Conservation (phyloP, 1,139 yeast species). For the Suhomyces bokatorum region DNA sequence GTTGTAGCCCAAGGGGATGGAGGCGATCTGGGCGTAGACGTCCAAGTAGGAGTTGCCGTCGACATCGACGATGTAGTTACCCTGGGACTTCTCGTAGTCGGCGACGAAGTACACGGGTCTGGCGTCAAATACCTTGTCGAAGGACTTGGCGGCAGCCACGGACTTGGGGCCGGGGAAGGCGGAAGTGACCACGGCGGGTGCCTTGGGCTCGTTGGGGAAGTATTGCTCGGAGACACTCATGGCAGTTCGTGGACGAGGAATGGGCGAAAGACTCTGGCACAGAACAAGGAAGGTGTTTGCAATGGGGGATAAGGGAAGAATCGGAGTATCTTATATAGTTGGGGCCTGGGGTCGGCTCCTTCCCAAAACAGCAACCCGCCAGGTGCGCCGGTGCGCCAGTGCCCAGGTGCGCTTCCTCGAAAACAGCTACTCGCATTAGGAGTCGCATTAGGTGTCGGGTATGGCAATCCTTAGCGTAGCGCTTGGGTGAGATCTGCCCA, state of each 20-base stretch:
- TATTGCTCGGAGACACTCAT: conserved; percentile 52
- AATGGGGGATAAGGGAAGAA: neutral
- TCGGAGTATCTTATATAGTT: neutral
- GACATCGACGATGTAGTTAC: conserved; percentile 70
- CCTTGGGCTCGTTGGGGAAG: conserved; percentile 68
- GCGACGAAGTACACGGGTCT: conserved; percentile 68
- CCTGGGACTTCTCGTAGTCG: conserved; percentile 66
- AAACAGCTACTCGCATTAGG: too few relatives aligned
- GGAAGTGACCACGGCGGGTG: conserved; percentile 53
- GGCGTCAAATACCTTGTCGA: conserved; percentile 60
- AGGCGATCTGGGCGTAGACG: conserved; percentile 76
- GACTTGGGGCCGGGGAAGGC: conserved; percentile 67
- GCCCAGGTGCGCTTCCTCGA: conserved; percentile 1
- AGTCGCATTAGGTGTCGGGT: neutral
- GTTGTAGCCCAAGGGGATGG: conserved; percentile 78
- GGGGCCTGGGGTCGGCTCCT: neutral
- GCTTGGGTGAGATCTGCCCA: neutral
- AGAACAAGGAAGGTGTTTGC: neutral
- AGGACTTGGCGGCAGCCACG: conserved; percentile 43
- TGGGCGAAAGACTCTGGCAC: neutral
- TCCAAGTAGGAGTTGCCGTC: conserved; percentile 71
- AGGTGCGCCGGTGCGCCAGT: neutral
- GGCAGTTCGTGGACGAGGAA: neutral
- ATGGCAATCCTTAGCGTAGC: neutral
- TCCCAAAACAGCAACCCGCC: conserved; percentile 13